Evolutionary conservation across 495 filamentous ascomycete genomes (phyloP).

Genomic region (Aspergillus wentii): DNA sequence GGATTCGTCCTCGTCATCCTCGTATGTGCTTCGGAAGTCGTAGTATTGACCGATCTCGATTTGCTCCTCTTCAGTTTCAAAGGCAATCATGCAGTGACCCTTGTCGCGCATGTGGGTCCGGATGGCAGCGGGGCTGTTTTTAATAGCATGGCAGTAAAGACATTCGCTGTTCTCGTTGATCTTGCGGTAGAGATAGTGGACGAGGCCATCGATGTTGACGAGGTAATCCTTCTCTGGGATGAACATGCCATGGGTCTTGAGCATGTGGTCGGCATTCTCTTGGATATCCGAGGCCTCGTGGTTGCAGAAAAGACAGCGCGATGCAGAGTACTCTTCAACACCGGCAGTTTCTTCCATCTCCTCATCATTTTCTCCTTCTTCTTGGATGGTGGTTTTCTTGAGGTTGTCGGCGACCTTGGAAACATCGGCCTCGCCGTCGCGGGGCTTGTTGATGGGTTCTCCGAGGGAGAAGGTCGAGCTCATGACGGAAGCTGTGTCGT

Average conservation of each 20-base stretch:
- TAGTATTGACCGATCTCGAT: conserved; percentile 97
- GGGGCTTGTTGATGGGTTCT: conserved; percentile 59
- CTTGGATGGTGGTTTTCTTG: conserved; percentile 65
- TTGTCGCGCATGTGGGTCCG: conserved; percentile 97
- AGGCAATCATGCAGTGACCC: conserved; percentile 94
- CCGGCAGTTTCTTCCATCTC: conserved; percentile 27
- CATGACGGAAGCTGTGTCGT: conserved; percentile 80
- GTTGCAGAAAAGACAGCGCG: conserved; percentile 88
- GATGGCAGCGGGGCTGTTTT: conserved; percentile 66
- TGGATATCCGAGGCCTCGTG: conserved; percentile 65
- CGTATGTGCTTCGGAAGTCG: conserved; percentile 93
- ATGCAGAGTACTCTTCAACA: conserved; percentile 38
- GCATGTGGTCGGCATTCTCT: conserved; percentile 83
- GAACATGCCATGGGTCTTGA: conserved; percentile 90
- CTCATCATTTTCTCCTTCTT: conserved; percentile 34
- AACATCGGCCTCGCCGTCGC: conserved; percentile 60
- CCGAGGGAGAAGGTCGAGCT: conserved; percentile 90
- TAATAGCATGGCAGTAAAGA: conserved; percentile 75
- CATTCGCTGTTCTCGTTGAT: conserved; percentile 74
- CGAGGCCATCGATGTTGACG: conserved; percentile 71
- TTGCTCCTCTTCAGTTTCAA: conserved; percentile 83
- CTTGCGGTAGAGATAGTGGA: conserved; percentile 71
- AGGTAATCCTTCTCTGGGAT: conserved; percentile 84
- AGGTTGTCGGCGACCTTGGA: conserved; percentile 73
- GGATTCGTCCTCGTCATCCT: conserved; percentile 62